Base-by-base conservation (phyloP, 192 early-diverging fungal species). In the Hyaloraphidium curvatum region DNA sequence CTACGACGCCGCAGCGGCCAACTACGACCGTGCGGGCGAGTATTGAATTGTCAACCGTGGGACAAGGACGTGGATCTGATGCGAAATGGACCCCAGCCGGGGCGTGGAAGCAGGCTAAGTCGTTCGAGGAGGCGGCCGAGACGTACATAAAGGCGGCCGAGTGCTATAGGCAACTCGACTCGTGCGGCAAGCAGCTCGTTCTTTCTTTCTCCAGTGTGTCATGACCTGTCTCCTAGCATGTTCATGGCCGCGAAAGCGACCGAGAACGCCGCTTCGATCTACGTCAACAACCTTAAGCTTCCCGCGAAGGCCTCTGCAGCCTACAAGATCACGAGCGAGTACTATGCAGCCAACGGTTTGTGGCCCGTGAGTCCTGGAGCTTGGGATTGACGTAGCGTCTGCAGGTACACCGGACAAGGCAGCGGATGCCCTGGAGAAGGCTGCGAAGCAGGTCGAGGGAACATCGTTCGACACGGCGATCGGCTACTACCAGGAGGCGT, bases 341-440 rank as follows among this genome's bases (percentile, higher is more conserved):
- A 22, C 17, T 25, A 22, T 14, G 43, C 23, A 7, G 17, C 25
- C 7, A 48, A 48, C 43, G 43, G 43, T 11, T 48, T n/a, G n/a
- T n/a, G n/a, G n/a, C n/a, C n/a, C n/a, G n/a, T n/a, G n/a, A n/a
- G n/a, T n/a, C n/a, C n/a, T n/a, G n/a, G n/a, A n/a, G n/a, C n/a
- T n/a, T n/a, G n/a, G n/a, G n/a, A n/a, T n/a, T n/a, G n/a, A n/a
- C n/a, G n/a, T n/a, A n/a, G n/a, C n/a, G n/a, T n/a, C n/a, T n/a
- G n/a, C n/a, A n/a, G n/a, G n/a, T n/a, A n/a, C 43, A 14, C 17
- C 43, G 7, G 43, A 48, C 43, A 48, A 48, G 25, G 43, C 43
- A 9, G 43, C 43, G 5, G 43, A 48, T 9, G 25, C 25, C 17
- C 43, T 48, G 11, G 43, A 48, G 25, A 5, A 19, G 23, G 43